Conservation (phyloP, 257 asterid genomes). For the Solanum piurae region DNA sequence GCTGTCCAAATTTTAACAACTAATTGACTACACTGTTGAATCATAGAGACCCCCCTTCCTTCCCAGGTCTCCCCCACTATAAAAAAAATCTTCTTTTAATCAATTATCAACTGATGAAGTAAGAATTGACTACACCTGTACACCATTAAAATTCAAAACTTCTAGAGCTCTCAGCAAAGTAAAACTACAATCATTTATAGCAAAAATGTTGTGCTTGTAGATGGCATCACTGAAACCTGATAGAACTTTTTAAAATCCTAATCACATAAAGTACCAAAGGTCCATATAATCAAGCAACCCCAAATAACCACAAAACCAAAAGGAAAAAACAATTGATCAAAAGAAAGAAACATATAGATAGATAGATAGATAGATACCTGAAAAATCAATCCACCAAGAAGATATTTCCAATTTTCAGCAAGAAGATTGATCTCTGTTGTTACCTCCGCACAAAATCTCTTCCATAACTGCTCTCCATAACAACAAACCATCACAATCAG, state of each 20-base stretch:
- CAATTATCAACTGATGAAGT: background rate
- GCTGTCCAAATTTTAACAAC: background rate
- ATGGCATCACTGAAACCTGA: background rate
- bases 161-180: background rate
- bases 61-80: background rate
- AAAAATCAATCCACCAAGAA: conserved; percentile 58
- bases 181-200: background rate
- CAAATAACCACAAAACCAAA: background rate
- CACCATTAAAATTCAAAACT: background rate
- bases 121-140: background rate
- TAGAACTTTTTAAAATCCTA: background rate
- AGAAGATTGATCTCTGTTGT: conserved; percentile 73
- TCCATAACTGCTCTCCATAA: conserved; percentile 48
- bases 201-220: background rate
- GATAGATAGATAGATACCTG: conserved; percentile 26
- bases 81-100: background rate
- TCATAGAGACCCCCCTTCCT: background rate
- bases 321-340: background rate
- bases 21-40: background rate
- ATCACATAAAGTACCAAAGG: background rate
- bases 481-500: background rate
- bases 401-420: conserved; percentile 72
- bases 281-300: background rate
- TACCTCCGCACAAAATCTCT: conserved; percentile 69
- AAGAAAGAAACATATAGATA: background rate